Base-by-base conservation (phyloP, 2,329 filamentous ascomycete genomes). In the Ustulina deusta region DNA sequence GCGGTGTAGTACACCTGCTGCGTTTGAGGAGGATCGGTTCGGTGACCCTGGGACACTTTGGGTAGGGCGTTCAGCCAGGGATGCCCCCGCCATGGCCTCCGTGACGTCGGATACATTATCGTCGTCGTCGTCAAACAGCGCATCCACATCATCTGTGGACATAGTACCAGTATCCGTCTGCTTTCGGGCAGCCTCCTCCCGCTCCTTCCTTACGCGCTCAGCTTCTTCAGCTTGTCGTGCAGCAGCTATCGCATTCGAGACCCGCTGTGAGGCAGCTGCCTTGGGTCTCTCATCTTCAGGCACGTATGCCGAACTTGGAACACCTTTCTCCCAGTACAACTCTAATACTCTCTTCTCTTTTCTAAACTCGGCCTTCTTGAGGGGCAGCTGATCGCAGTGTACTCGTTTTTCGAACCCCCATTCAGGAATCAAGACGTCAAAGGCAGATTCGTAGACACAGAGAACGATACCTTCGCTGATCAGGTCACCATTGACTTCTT, bases 341-440 rank as follows among this genome's bases (percentile, higher is more conserved):
- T 99, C 96, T 54, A 99, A 86, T 34, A 98, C 89, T 63, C 96
- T 90, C 83, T 94, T 93, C 79, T 97, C 94, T 86, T 98, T 98
- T 81, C 97, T 90, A 82, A 96, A 99, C 79, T 99, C 96, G n/a
- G 96, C 96, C 86, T 99, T 99, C 88, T 98, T 95, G 74, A 99
- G 84, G 34, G 96, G 96, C 78, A 99, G 86, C 84, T 99, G 96
- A 78, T 99, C 96, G 79, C 96, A 99, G 82, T 99, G 96, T 60
- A 99, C 96, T 72, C 96, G 93, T 89, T 99, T 99, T 85, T 99
- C 96, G 74, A 99, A 98, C 72, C 96, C 96, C 85, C 94, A 99
- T 78, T 99, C 94, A 6, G 96, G 96, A 79, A 99, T 98, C 71
- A 99, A 87, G 49, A 99, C 93, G 79, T 99, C 96, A 79, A 99